phyloP scores from a whole-genome alignment of 2,329 filamentous ascomycete species.

The Pseudogymnoascus sp. region DNA sequence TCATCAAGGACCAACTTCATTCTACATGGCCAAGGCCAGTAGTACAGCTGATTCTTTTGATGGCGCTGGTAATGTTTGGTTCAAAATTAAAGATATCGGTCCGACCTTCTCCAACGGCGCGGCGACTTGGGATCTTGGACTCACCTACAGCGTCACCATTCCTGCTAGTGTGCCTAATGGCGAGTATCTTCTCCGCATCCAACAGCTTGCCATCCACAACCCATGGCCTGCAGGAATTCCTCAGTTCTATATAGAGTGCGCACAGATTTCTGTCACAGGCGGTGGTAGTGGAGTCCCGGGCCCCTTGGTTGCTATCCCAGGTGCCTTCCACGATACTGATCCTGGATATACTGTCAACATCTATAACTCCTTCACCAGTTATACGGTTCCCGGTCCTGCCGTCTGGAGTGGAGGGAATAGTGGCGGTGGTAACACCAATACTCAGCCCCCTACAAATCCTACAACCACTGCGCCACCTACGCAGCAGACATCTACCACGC shows the following conservation, averaged over 20 bases:
- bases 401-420: constrained; percentile 20
- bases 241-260: constrained; percentile 27
- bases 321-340: constrained; percentile 20
- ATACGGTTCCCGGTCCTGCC: constrained; percentile 24
- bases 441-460: not conserved
- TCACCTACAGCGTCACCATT: constrained; percentile 22
- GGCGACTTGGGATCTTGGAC: constrained; percentile 21
- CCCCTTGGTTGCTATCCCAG: constrained; percentile 24
- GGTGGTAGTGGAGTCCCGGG: constrained; percentile 21
- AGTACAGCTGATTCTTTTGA: constrained; percentile 27
- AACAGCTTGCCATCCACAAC: constrained; percentile 26
- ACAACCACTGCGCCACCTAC: not conserved
- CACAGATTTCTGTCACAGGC: constrained; percentile 25
- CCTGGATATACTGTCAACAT: constrained; percentile 21
- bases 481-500: not conserved
- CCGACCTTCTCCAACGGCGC: constrained; percentile 23
- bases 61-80: constrained; percentile 30
- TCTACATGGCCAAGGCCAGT: constrained; percentile 33
- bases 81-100: constrained; percentile 30
- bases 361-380: constrained; percentile 24
- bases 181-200: constrained; percentile 25
- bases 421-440: constrained; percentile 11
- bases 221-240: constrained; percentile 21
- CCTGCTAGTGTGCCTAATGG: constrained; percentile 22
- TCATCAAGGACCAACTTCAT: constrained; percentile 29